Evolutionary conservation across 306 rosid genomes (phyloP), one percentile per base, ranked within the genome.

Genomic region (Casuarina cunninghamiana): DNA sequence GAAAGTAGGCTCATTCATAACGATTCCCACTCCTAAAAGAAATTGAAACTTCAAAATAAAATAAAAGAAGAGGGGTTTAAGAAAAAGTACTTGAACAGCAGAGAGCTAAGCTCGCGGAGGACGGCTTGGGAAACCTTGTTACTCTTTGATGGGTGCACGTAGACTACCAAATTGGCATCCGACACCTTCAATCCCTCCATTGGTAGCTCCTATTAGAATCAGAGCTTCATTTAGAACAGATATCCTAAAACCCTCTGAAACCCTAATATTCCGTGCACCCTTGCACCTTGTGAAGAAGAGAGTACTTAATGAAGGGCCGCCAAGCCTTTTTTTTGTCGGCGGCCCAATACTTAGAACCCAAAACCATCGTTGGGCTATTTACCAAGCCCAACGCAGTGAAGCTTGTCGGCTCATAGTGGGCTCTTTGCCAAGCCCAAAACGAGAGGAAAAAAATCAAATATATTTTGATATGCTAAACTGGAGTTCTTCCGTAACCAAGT

Each of bases 121-220:
- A 93, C 80, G 0, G 96, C 88, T 50, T 89, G 74, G 65, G 81
- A 72, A 70, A 89, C 88, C 19, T 85, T 80, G 3, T 65, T 82
- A 75, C 83, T 74, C 69, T 85, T 85, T 0, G 97, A 91, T 32
- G 99, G 98, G 72, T 91, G 94, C 53, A 95, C 39, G 72, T 82
- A 76, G 1, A 93, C 85, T 2, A 81, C 73, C 81, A 95, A 45
- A 71, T 87, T 83, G 3, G 93, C 78, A 76, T 91, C 87, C 2
- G 99, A 87, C 11, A 95, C 91, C 84, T 88, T 90, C 61, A 95
- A 80, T 11, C 96, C 87, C 77, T 92, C 97, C 97, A 95, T 93
- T 66, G 10, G 55, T 37, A n/a, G 3, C 12, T 1, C 1, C 62
- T 41, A 62, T 6, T 53, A 4, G 48, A 53, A 21, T 63, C 6